Percentiles rank a stretch among this genome's conserved stretches.
phyloP scores from a whole-genome alignment of 1,284 basidiomycete species.

The Tylopilus orsonianus region DNA sequence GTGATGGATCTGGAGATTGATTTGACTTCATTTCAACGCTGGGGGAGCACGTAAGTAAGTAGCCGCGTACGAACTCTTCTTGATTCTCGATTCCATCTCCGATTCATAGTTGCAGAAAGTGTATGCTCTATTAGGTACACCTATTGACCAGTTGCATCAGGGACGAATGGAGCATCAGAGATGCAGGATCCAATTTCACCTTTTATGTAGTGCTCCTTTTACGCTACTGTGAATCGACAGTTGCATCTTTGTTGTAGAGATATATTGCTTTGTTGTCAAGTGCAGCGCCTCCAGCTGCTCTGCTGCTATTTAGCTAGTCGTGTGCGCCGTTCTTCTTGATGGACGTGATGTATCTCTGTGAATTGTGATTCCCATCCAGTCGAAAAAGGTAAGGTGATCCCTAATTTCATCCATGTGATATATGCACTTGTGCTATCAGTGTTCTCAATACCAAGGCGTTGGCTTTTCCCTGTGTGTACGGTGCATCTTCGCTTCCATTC shows the following conservation, averaged over 20 bases:
- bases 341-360: not conserved
- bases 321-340: conserved; percentile 1
- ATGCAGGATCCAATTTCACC: conserved; percentile 3
- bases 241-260: conserved; percentile 1
- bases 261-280: conserved; percentile 4
- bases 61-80: conserved; percentile 2
- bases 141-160: conserved; percentile 1
- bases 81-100: conserved; percentile 9
- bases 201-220: not conserved
- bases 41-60: conserved; percentile 2
- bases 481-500: conserved; percentile 14
- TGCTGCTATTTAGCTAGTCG: too few relatives aligned
- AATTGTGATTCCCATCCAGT: not conserved
- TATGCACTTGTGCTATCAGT: not conserved
- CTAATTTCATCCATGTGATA: not conserved
- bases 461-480: conserved; percentile 6
- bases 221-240: not conserved
- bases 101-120: conserved; percentile 9
- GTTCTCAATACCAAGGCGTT: not conserved
- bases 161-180: not conserved
- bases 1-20: conserved; percentile 54
- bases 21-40: conserved; percentile 6
- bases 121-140: conserved; percentile 3
- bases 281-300: not conserved
- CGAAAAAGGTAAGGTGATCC: conserved; percentile 1